phyloP scores from a whole-genome alignment of 1,284 basidiomycete genomes.

The Cutaneotrichosporon mucoides region DNA sequence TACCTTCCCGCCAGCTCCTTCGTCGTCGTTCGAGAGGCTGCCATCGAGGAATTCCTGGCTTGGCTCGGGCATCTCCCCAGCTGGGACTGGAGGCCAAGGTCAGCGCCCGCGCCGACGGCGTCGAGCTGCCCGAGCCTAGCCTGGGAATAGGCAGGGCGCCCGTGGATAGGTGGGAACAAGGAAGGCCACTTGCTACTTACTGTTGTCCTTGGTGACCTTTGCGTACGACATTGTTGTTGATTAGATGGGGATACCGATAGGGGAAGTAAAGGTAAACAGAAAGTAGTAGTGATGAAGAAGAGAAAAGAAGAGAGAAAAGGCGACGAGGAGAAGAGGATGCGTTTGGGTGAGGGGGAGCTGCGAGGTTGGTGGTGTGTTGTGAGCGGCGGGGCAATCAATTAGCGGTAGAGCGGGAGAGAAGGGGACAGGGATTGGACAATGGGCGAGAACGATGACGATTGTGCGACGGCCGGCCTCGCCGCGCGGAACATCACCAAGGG shows the following conservation, averaged over 20 bases:
- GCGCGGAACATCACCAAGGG: no score
- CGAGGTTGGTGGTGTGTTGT: neutral
- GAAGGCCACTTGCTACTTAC: constrained; percentile 5
- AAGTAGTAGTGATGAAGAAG: neutral
- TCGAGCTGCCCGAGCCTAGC: neutral
- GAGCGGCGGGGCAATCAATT: no score
- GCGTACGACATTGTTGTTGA: constrained; percentile 22
- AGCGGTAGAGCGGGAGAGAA: no score
- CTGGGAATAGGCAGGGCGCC: neutral
- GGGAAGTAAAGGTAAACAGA: neutral
- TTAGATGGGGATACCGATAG: neutral
- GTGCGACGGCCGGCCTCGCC: no score
- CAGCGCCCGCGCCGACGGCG: constrained; percentile 1
- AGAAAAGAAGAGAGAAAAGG: constrained; percentile 3
- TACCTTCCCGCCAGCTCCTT: constrained; percentile 13
- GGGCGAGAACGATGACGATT: no score
- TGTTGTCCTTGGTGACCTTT: constrained; percentile 14
- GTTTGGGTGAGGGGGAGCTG: neutral
- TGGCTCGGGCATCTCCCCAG: constrained; percentile 45
- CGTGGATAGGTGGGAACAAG: neutral
- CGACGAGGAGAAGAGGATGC: neutral
- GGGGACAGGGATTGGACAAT: no score
- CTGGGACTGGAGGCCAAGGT: constrained; percentile 20
- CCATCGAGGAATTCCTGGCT: constrained; percentile 44
- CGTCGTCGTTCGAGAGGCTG: constrained; percentile 14